These are phyloP conservation scores for Fusarium gaditjirri DNA, from an alignment of 2,329 filamentous ascomycete genomes.

Conservation along the genomic window DNA sequence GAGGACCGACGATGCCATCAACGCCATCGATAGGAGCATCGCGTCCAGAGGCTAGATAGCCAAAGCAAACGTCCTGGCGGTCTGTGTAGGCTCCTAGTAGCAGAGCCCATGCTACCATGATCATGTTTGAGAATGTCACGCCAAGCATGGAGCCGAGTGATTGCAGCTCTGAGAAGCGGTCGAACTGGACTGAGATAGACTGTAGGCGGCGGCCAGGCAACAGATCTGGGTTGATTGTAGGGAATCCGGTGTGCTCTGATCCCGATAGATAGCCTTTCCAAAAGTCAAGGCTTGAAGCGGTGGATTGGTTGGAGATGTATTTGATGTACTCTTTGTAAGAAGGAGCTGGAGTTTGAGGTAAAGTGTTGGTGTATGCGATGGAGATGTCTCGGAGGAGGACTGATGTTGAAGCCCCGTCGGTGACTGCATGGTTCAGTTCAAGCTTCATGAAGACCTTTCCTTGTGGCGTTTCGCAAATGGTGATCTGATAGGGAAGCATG, in stretches of 20 bases:
- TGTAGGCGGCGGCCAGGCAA: neutral
- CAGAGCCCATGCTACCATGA: slow-evolving; percentile 64
- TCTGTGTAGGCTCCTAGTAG: slow-evolving; percentile 60
- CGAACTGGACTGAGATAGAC: slow-evolving; percentile 10
- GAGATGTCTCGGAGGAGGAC: slow-evolving; percentile 46
- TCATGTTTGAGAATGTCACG: slow-evolving; percentile 60
- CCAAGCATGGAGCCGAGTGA: slow-evolving; percentile 32
- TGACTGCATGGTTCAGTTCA: slow-evolving; percentile 51
- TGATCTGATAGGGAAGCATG: slow-evolving; percentile 38
- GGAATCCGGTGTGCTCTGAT: slow-evolving; percentile 10
- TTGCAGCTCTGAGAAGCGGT: slow-evolving; percentile 5
- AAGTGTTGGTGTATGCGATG: slow-evolving; percentile 38
- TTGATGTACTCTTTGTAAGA: slow-evolving; percentile 37
- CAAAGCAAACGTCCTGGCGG: slow-evolving; percentile 62
- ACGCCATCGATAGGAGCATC: slow-evolving; percentile 33
- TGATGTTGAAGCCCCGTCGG: slow-evolving; percentile 49
- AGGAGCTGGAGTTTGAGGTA: neutral
- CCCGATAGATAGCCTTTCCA: slow-evolving; percentile 31
- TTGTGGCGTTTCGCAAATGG: slow-evolving; percentile 36
- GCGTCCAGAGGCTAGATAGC: slow-evolving; percentile 44
- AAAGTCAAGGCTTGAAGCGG: slow-evolving; percentile 23
- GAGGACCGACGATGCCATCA: slow-evolving; percentile 30
- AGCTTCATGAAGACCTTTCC: slow-evolving; percentile 37
- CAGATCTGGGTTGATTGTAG: neutral
- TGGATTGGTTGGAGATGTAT: slow-evolving; percentile 19